A percentile compares a stretch with the other conserved stretches of the same genome.
These are phyloP conservation scores for Fragosphaeria purpurea DNA, from an alignment of 2,329 filamentous ascomycete genomes.

Conservation along the genomic window DNA sequence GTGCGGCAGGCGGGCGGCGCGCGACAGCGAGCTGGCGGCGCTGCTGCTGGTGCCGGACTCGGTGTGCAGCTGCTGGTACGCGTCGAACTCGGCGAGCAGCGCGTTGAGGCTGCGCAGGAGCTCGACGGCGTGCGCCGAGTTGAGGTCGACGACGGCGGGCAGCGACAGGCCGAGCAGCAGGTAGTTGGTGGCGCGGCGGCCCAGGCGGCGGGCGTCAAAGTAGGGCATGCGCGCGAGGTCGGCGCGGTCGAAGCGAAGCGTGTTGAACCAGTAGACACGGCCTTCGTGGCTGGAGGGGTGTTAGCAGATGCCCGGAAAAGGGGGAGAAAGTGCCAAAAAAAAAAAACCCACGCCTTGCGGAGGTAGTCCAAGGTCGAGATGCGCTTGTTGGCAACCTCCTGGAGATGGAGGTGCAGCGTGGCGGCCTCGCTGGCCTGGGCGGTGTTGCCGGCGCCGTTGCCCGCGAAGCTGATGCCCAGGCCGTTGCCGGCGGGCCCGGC, in stretches of 20 bases:
- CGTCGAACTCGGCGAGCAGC: slow-evolving; percentile 83
- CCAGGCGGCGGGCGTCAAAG: slow-evolving; percentile 73
- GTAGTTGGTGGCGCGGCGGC: slow-evolving; percentile 86
- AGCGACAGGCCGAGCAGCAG: slow-evolving; percentile 86
- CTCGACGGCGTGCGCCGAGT: slow-evolving; percentile 67
- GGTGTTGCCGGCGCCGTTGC: slow-evolving; percentile 9
- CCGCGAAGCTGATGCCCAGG: slow-evolving; percentile 1
- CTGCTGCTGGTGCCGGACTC: slow-evolving; percentile 53
- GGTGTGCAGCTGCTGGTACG: slow-evolving; percentile 79
- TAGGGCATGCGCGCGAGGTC: slow-evolving; percentile 77
- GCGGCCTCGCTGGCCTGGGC: slow-evolving; percentile 28
- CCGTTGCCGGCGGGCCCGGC: neutral
- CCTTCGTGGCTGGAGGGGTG: slow-evolving; percentile 64
- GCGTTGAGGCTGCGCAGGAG: slow-evolving; percentile 80
- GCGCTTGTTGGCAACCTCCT: slow-evolving; percentile 80
- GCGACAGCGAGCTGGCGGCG: slow-evolving; percentile 57
- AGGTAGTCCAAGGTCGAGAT: slow-evolving; percentile 92
- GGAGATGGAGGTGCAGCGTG: slow-evolving; percentile 54
- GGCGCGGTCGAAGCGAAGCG: slow-evolving; percentile 75
- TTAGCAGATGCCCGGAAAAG: neutral
- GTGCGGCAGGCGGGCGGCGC: slow-evolving; percentile 63
- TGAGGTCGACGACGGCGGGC: slow-evolving; percentile 80
- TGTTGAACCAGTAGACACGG: slow-evolving; percentile 97
- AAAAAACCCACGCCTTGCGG: slow-evolving; percentile 65
- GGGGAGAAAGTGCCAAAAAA: neutral